Base-by-base conservation (phyloP, 805 yeast genomes). In the Wickerhamomyces sydowiorum region DNA sequence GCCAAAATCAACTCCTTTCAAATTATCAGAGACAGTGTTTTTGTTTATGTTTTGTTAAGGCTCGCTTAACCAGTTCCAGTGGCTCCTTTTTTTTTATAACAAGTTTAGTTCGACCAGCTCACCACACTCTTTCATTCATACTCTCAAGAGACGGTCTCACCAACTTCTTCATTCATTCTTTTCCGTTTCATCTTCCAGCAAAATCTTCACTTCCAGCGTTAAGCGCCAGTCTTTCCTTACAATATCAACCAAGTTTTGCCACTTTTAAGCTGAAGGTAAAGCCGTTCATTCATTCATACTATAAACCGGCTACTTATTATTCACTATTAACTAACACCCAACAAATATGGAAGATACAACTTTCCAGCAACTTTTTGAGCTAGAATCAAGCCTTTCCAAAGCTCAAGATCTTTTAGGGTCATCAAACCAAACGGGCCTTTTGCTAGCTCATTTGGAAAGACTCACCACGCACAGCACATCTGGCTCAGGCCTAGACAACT, bases 351-450 rank as follows among this genome's bases (percentile, higher is more conserved):
- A 49, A 13, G 44, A 47, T 13, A 8, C 38, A 18, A 31, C 41
- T 6, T 46, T 55, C 29, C 43, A 48, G 28, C 51, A 52, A 39
- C 43, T 55, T n/a, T 39, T 55, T 9, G 50, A 47, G 18, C 43
- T 49, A 1, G 60, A 55, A 20, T 14, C 41, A 20, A 29, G 5
- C 18, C 20, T 37, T 4, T 17, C 39, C 5, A 28, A 37, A 22
- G 39, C 39, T 12, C 33, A 37, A 21, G 34, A 29, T n/a, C 12
- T 22, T 9, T 12, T 37, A 10, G 29, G 15, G 1, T 30, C 46
- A 3, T 8, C 40, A 5, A 6, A 22, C 13, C 38, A 38, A 25
- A 29, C 41, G 2, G 17, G 13, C 3, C 12, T 37, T 6, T 17
- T 37, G 5, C 6, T 28, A 6, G 17, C 33, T n/a, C 39, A 40